Percentiles rank a stretch among this genome's conserved stretches.
Conservation (phyloP, 2,329 filamentous ascomycete genomes). For the Penicillium sp. region DNA sequence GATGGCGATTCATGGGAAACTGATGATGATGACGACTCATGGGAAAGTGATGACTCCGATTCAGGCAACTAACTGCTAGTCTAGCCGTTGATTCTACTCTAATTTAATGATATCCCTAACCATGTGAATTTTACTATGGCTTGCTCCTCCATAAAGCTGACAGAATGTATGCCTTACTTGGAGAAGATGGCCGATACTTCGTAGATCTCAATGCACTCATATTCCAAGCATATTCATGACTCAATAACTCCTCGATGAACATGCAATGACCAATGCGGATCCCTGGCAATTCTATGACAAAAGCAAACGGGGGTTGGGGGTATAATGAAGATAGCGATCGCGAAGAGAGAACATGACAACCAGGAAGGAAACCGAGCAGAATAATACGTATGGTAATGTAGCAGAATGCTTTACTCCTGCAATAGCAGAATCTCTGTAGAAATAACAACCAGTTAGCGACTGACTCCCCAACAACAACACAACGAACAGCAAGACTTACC, state of each 20-base stretch:
- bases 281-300: slow-evolving; percentile 4
- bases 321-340: slow-evolving; percentile 8
- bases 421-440: slow-evolving; percentile 29
- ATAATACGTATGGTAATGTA: not conserved
- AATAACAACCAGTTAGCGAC: slow-evolving; percentile 2
- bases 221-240: not conserved
- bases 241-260: not conserved
- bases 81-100: not conserved
- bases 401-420: slow-evolving; percentile 24
- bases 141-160: not conserved
- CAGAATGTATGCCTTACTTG: not conserved
- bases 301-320: not conserved
- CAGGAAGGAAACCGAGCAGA: not conserved
- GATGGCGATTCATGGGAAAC: not conserved
- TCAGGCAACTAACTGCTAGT: not conserved
- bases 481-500: slow-evolving; percentile 33
- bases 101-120: not conserved
- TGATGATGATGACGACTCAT: not conserved
- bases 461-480: not conserved
- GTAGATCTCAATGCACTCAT: not conserved
- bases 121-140: not conserved
- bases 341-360: slow-evolving; percentile 2
- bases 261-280: not conserved
- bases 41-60: not conserved
- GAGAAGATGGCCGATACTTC: not conserved